phyloP scores from a whole-genome alignment of 2,329 filamentous ascomycete species.

The Cladosporium oxysporum region DNA sequence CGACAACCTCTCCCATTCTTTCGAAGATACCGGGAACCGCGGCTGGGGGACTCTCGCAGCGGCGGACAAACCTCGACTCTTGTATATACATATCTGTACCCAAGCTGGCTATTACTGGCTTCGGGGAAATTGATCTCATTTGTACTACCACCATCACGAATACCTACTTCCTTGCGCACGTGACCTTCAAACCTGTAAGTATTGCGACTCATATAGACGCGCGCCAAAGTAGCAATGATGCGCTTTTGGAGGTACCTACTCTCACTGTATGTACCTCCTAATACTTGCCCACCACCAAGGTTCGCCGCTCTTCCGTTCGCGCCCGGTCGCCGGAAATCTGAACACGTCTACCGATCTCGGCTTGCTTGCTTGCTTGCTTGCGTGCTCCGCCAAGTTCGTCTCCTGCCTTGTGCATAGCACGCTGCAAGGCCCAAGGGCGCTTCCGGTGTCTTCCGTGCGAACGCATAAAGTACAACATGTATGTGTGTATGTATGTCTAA shows the following conservation, averaged over 20 bases:
- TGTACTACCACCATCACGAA: conserved; percentile 6
- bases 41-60: neutral
- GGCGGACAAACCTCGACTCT: neutral
- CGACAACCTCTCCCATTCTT: neutral
- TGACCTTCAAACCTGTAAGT: neutral
- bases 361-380: neutral
- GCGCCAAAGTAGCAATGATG: neutral
- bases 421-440: neutral
- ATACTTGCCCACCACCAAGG: neutral
- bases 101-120: neutral
- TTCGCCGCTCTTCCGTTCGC: conserved; percentile 2
- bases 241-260: neutral
- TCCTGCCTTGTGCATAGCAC: neutral
- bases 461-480: neutral
- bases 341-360: conserved; percentile 9
- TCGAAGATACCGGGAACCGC: neutral
- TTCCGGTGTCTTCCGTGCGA: neutral
- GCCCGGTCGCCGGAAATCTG: neutral
- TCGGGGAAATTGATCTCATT: conserved; percentile 15
- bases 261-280: neutral
- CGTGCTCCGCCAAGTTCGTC: neutral
- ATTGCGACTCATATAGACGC: neutral
- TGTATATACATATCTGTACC: conserved; percentile 20
- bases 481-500: neutral
- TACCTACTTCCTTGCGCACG: neutral